These are phyloP conservation scores for Vigna radiata DNA, from an alignment of 306 rosid species.

Conservation along the genomic window DNA sequence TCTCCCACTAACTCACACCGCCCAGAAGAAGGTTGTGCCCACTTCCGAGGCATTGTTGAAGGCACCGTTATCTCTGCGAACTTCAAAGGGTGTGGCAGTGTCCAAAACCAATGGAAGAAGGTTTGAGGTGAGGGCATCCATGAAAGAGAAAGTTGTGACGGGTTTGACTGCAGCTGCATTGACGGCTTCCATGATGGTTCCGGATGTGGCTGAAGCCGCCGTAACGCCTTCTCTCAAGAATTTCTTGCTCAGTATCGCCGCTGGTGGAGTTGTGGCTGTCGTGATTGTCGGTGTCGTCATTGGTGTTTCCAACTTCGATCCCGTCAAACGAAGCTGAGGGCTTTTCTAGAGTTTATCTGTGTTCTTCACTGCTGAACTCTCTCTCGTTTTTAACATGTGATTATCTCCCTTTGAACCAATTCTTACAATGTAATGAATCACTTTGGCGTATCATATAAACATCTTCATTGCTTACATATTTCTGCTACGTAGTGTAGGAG, in stretches of 20 bases:
- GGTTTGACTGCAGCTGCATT: conserved; percentile 79
- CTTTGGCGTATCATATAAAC: conserved; percentile 3
- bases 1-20: conserved; percentile 54
- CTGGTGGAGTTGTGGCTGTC: conserved; percentile 75
- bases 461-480: conserved; percentile 5
- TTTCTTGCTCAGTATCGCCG: conserved; percentile 93
- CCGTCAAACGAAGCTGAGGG: conserved; percentile 79
- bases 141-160: conserved; percentile 85
- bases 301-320: conserved; percentile 94
- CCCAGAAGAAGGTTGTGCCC: conserved; percentile 56
- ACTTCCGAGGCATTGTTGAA: conserved; percentile 60
- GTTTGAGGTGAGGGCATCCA: conserved; percentile 70
- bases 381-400: conserved; percentile 54
- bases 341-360: conserved; percentile 46
- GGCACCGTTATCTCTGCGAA: conserved; percentile 57
- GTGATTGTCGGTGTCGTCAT: conserved; percentile 74
- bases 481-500: conserved; percentile 8
- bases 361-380: conserved; percentile 46
- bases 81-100: conserved; percentile 50
- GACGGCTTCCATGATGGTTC: conserved; percentile 80
- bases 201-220: conserved; percentile 93
- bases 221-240: conserved; percentile 89
- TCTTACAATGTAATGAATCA: conserved; percentile 29
- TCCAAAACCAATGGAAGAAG: conserved; percentile 53
- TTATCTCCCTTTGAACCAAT: conserved; percentile 45